Evolutionary conservation across 768 basidiomycete genomes (phyloP).

Genomic region (Hygrophorus pudorinus): DNA sequence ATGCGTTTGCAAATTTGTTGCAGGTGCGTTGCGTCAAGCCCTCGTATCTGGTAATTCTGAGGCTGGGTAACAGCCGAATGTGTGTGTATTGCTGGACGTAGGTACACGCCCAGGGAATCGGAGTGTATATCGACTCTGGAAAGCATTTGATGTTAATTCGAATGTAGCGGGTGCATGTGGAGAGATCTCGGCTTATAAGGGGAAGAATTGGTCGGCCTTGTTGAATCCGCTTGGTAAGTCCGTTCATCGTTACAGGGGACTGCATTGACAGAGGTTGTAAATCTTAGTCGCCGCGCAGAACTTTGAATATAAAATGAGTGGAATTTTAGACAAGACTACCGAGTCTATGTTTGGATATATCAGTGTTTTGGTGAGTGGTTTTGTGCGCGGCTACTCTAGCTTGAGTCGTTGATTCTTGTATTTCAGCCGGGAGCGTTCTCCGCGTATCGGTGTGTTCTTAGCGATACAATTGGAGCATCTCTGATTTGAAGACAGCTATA

Average conservation of each 20-base stretch:
- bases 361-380: conserved; percentile 62
- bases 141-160: conserved; percentile 84
- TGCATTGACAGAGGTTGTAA: not conserved
- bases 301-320: conserved; percentile 90
- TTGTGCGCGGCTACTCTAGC: not conserved
- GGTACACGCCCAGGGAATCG: conserved; percentile 85
- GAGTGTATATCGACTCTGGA: conserved; percentile 93
- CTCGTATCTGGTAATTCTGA: not conserved
- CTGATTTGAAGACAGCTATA: conserved; percentile 40
- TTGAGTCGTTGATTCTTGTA: not conserved
- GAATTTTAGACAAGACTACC: conserved; percentile 84
- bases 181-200: conserved; percentile 92
- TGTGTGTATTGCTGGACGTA: conserved; percentile 89
- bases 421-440: conserved; percentile 85
- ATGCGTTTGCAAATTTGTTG: conserved; percentile 77
- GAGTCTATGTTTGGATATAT: conserved; percentile 94
- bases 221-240: conserved; percentile 72
- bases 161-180: conserved; percentile 95
- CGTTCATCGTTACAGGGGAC: not conserved
- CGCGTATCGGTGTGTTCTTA: conserved; percentile 52
- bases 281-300: conserved; percentile 80
- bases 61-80: conserved; percentile 55
- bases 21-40: conserved; percentile 37
- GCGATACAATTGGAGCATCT: conserved; percentile 16
- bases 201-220: conserved; percentile 72